Base-by-base conservation (phyloP, 2,329 filamentous ascomycete species). In the Botrytis elliptica region DNA sequence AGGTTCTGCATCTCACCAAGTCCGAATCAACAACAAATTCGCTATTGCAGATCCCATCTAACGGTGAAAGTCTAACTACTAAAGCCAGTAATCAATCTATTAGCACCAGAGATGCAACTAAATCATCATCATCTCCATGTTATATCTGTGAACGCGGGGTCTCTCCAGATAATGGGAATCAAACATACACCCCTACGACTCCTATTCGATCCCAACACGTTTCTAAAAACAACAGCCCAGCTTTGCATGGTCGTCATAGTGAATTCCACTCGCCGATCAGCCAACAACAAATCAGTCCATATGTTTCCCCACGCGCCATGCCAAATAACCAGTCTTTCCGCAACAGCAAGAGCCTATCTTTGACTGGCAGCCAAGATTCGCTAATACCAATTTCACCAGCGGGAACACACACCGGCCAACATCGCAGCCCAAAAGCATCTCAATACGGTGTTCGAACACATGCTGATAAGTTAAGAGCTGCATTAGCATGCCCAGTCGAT, bases 291-390 rank as follows among this genome's bases (percentile, higher is more conserved):
- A 18, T 12, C 10, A 69, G 49, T 9, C 42, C 38, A 52, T 22
- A 38, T 5, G 36, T 25, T 22, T 33, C 25, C 10, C 38, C 14
- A 5, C 25, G 36, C 49, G n/a, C 16, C 40, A 20, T 57, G 9
- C n/a, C 5, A 33, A 57, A 10, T 33, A n/a, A 22, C 3, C n/a
- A 69, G 29, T 18, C 49, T 69, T 57, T n/a, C 7, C 49, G 29
- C 44, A 18, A 57, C 1, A 33, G 49, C 38, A 57, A 57, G 18
- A 57, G 66, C 20, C 18, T 38, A 57, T 57, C 38, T 44, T 42
- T 69, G 49, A 42, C 49, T 42, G 66, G 66, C n/a, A 69, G 66
- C 5, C 66, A 69, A 69, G 66, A 57, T 69, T 69, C 66, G n/a
- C 18, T 69, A 7, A 57, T 69, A 69, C 36, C 38, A 33, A 16